A percentile compares a stretch with the other conserved stretches of the same genome.
These are phyloP conservation scores for Vicia faba DNA, from an alignment of 306 rosid species.

Conservation along the genomic window DNA sequence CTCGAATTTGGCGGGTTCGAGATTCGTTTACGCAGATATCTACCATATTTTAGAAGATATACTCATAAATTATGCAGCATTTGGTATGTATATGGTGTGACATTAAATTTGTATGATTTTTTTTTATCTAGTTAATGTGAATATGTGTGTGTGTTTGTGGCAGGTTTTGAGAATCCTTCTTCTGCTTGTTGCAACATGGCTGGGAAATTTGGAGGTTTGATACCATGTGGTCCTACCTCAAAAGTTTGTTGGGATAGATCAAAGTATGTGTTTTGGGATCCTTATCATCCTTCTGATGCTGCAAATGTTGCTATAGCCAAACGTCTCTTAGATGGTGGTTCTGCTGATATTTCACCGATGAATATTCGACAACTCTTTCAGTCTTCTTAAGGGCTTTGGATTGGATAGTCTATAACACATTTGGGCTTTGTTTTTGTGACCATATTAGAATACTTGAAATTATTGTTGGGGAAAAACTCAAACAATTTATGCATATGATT, in stretches of 20 bases:
- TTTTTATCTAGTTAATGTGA: neutral
- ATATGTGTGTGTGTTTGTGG: constrained; percentile 9
- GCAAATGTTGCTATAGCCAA: constrained; percentile 55
- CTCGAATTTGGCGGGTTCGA: constrained; percentile 44
- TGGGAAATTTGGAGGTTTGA: constrained; percentile 63
- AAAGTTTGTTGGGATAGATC: constrained; percentile 60
- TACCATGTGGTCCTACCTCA: constrained; percentile 62
- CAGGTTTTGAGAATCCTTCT: constrained; percentile 61
- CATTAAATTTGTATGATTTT: constrained; percentile 9
- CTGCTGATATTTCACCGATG: constrained; percentile 50
- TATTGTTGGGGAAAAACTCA: too few relatives aligned
- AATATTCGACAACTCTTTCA: constrained; percentile 49
- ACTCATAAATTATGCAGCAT: constrained; percentile 46
- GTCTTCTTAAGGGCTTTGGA: too few relatives aligned
- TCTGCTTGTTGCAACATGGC: constrained; percentile 61
- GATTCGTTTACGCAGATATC: constrained; percentile 68
- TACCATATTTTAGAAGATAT: constrained; percentile 60
- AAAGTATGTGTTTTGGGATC: constrained; percentile 69
- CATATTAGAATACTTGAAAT: too few relatives aligned
- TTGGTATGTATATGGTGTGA: constrained; percentile 41
- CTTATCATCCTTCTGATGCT: constrained; percentile 74
- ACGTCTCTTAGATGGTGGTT: constrained; percentile 52
- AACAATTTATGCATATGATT: too few relatives aligned
- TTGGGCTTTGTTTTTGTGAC: too few relatives aligned
- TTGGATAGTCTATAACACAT: too few relatives aligned